A percentile compares a stretch with the other conserved stretches of the same genome.
Conservation (phyloP, 306 rosid genomes). For the Quercus wislizeni region DNA sequence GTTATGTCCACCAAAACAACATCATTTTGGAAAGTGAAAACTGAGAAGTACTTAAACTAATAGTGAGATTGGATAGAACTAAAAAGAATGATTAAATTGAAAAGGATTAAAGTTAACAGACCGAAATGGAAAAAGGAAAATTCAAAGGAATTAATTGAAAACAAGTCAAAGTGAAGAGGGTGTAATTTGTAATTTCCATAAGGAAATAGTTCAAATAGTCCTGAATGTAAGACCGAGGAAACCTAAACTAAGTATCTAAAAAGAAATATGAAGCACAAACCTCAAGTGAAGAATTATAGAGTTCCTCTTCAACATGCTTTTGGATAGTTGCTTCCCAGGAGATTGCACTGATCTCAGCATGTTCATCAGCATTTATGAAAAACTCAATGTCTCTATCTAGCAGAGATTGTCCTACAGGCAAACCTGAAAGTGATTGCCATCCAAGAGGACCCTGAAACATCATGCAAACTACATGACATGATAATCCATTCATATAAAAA, state of each 20-base stretch:
- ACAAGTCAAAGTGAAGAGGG: too few species aligned
- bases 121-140: too few species aligned
- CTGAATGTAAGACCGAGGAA: background rate
- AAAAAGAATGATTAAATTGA: too few species aligned
- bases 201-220: background rate
- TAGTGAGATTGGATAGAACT: too few species aligned
- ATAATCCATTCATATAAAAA: constrained; percentile 4
- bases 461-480: constrained; percentile 33
- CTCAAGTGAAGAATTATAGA: constrained; percentile 70
- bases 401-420: constrained; percentile 61
- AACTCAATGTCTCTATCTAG: constrained; percentile 69
- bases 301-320: constrained; percentile 88
- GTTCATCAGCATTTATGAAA: constrained; percentile 56
- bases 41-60: too few species aligned
- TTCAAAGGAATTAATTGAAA: too few species aligned
- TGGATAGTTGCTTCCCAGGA: constrained; percentile 96
- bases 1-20: too few species aligned
- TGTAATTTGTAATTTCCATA: background rate
- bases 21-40: too few species aligned
- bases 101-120: too few species aligned
- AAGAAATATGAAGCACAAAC: constrained; percentile 25
- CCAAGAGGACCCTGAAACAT: constrained; percentile 91
- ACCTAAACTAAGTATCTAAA: background rate
- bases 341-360: constrained; percentile 67
- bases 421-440: constrained; percentile 73